These are phyloP conservation scores for Neltuma alba DNA, from an alignment of 306 rosid species.

Conservation along the genomic window DNA sequence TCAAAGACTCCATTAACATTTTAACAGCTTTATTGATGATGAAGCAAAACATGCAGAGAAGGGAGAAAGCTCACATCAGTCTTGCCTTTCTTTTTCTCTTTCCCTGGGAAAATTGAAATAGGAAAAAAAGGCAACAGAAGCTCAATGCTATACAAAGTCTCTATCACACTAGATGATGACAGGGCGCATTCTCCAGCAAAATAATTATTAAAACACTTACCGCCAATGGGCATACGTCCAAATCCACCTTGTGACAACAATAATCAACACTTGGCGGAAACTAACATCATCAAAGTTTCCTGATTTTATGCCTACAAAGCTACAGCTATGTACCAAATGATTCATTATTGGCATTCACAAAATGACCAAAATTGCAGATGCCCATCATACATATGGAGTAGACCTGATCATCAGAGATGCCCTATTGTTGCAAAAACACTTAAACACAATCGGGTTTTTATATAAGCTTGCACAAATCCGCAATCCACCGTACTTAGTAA, in stretches of 20 bases:
- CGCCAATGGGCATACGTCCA: conserved; percentile 37
- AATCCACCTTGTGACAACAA: conserved; percentile 39
- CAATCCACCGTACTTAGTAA: conserved; percentile 14
- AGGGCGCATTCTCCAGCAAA: conserved; percentile 10
- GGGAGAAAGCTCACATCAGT: not conserved
- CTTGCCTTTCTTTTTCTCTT: not conserved
- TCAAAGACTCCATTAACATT: conserved; percentile 7
- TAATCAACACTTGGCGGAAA: conserved; percentile 31
- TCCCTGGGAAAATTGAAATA: not conserved
- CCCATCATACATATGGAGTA: not conserved
- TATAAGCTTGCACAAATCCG: not conserved
- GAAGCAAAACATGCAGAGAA: not conserved
- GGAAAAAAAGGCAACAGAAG: not conserved
- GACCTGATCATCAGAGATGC: conserved; percentile 18
- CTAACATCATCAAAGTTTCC: conserved; percentile 28
- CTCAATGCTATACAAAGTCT: conserved; percentile 13
- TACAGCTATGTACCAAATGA: conserved; percentile 28
- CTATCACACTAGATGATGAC: conserved; percentile 32
- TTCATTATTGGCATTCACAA: not conserved
- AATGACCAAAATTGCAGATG: conserved; percentile 25
- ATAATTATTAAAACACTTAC: conserved; percentile 20
- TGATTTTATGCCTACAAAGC: conserved; percentile 39
- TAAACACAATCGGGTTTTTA: not conserved
- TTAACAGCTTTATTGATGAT: not conserved
- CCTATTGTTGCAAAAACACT: conserved; percentile 15